Conservation (phyloP, 2,329 filamentous ascomycete genomes). For the Cercospora sp. region DNA sequence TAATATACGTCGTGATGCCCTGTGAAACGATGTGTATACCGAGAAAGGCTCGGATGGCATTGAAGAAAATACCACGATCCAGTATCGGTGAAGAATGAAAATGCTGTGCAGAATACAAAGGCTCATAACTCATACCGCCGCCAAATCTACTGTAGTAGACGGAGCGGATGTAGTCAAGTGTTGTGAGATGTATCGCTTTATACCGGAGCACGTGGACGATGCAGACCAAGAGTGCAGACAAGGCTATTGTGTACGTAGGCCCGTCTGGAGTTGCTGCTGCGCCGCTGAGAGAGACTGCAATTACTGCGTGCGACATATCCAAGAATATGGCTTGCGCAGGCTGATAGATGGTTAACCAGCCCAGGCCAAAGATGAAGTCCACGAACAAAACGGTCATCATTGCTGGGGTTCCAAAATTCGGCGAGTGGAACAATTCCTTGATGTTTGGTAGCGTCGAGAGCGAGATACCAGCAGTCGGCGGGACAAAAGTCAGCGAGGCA, state of each 20-base stretch:
- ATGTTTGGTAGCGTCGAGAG: slow-evolving; percentile 70
- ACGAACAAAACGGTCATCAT: slow-evolving; percentile 80
- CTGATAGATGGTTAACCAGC: slow-evolving; percentile 82
- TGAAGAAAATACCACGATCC: slow-evolving; percentile 37
- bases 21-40: slow-evolving; percentile 42
- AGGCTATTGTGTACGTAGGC: slow-evolving; percentile 69
- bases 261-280: slow-evolving; percentile 69
- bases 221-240: slow-evolving; percentile 68
- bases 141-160: slow-evolving; percentile 39
- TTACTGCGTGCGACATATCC: slow-evolving; percentile 88
- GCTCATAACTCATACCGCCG: slow-evolving; percentile 35
- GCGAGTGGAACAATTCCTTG: slow-evolving; percentile 87
- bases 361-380: slow-evolving; percentile 76
- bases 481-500: slow-evolving; percentile 88
- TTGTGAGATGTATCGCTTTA: slow-evolving; percentile 47
- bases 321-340: slow-evolving; percentile 85
- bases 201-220: slow-evolving; percentile 54
- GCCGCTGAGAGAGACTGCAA: slow-evolving; percentile 85
- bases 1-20: slow-evolving; percentile 40
- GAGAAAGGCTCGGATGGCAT: slow-evolving; percentile 37
- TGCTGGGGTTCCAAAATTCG: slow-evolving; percentile 75
- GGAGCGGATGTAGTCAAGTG: slow-evolving; percentile 41
- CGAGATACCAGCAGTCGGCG: slow-evolving; percentile 67
- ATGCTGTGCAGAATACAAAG: slow-evolving; percentile 34
- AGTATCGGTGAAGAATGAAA: slow-evolving; percentile 33